Conservation (phyloP, 495 filamentous ascomycete genomes). For the Apodospora peruviana region DNA sequence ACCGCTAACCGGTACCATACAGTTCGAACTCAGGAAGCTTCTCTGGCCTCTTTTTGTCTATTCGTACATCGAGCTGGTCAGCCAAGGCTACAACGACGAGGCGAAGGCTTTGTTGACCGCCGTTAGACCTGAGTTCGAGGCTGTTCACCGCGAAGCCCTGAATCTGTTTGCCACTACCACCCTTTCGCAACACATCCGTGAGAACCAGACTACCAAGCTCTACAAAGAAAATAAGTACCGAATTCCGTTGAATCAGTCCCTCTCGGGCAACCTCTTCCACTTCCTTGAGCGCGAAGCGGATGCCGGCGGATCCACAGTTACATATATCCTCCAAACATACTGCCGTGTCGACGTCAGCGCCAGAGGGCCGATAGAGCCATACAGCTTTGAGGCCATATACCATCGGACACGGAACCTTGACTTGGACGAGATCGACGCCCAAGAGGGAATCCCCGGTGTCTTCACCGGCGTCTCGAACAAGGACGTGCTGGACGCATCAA, state of each 20-base stretch:
- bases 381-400: slow-evolving; percentile 76
- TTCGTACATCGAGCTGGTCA: slow-evolving; percentile 78
- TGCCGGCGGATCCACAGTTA: slow-evolving; percentile 70
- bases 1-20: slow-evolving; percentile 22
- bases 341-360: slow-evolving; percentile 69
- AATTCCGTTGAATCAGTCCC: slow-evolving; percentile 73
- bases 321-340: slow-evolving; percentile 65
- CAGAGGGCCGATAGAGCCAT: slow-evolving; percentile 68
- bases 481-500: slow-evolving; percentile 51
- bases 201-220: slow-evolving; percentile 64
- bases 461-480: slow-evolving; percentile 78
- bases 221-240: slow-evolving; percentile 82
- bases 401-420: slow-evolving; percentile 46
- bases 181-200: slow-evolving; percentile 68
- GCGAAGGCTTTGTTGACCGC: slow-evolving; percentile 63
- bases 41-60: slow-evolving; percentile 93
- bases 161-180: slow-evolving; percentile 60
- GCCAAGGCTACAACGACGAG: slow-evolving; percentile 64
- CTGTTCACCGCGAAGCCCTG: slow-evolving; percentile 71
- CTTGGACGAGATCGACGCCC: slow-evolving; percentile 68
- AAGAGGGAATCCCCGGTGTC: slow-evolving; percentile 91
- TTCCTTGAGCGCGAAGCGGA: slow-evolving; percentile 81
- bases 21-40: slow-evolving; percentile 83
- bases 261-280: slow-evolving; percentile 73
- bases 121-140: slow-evolving; percentile 63